Conservation (phyloP, 805 yeast species). For the Spathaspora boniae region DNA sequence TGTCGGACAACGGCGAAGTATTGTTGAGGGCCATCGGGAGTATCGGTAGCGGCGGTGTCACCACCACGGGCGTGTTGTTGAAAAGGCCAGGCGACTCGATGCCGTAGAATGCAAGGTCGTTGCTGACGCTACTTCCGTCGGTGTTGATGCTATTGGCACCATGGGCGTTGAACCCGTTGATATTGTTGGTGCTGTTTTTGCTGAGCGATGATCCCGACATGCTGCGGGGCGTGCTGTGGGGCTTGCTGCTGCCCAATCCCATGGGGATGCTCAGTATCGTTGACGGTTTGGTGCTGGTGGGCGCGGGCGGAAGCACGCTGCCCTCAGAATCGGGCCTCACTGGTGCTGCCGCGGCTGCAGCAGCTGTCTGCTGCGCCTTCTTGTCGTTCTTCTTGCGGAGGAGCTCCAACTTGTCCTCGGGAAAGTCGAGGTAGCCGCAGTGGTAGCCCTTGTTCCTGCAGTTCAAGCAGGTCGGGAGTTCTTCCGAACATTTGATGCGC, state of each 20-base stretch:
- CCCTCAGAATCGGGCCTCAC: too few species aligned
- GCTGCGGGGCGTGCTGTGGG: too few species aligned
- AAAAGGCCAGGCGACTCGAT: background rate
- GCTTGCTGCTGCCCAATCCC: too few species aligned
- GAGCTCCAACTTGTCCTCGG: conserved; percentile 32
- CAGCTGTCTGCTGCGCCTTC: conserved; percentile 8
- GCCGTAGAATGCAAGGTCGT: background rate
- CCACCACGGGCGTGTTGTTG: background rate
- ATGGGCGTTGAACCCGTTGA: too few species aligned
- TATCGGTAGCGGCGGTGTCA: conserved; percentile 3
- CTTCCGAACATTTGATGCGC: conserved; percentile 42
- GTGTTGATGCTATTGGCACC: too few species aligned
- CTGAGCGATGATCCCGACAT: too few species aligned
- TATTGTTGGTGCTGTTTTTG: too few species aligned
- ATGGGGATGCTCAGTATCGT: too few species aligned
- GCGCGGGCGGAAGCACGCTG: too few species aligned
- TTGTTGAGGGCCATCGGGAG: conserved; percentile 4
- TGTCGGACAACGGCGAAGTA: conserved; percentile 8
- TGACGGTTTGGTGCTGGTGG: too few species aligned
- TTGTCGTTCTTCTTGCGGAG: conserved; percentile 32
- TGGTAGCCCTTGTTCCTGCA: conserved; percentile 35
- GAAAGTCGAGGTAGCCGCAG: conserved; percentile 42
- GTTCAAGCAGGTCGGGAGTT: conserved; percentile 38
- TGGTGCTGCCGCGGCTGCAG: background rate
- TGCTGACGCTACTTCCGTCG: background rate